Conservation (phyloP, 2,329 filamentous ascomycete species). For the Fusarium heterosporum region DNA sequence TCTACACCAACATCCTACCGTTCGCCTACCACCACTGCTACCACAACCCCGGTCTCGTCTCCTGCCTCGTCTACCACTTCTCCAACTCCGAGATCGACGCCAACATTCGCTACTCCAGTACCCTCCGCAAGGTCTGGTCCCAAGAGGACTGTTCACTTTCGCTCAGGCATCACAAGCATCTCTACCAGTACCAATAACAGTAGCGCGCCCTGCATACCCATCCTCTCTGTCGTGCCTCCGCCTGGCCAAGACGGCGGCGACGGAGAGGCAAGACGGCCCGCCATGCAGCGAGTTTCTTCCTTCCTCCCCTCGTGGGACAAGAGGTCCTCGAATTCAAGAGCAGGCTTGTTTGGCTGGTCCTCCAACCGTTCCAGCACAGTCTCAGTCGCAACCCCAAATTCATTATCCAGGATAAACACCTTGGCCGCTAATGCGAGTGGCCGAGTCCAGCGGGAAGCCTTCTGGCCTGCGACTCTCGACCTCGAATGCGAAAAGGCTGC, state of each 20-base stretch:
- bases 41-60: conserved; percentile 36
- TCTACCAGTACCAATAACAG: conserved; percentile 31
- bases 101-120: conserved; percentile 34
- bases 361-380: conserved; percentile 60
- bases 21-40: conserved; percentile 35
- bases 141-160: conserved; percentile 37
- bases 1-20: conserved; percentile 34
- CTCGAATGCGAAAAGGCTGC: conserved; percentile 93
- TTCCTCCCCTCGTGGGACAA: conserved; percentile 61
- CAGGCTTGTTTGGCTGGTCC: conserved; percentile 58
- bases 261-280: conserved; percentile 52
- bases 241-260: conserved; percentile 50
- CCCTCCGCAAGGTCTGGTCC: conserved; percentile 20
- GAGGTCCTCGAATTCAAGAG: conserved; percentile 52
- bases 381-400: conserved; percentile 35
- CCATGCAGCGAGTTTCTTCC: conserved; percentile 59
- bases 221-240: conserved; percentile 51
- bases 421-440: conserved; percentile 49
- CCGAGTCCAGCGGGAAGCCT: conserved; percentile 69
- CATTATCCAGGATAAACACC: conserved; percentile 52
- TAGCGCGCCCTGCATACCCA: conserved; percentile 50
- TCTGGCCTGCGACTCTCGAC: conserved; percentile 87
- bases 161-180: conserved; percentile 25
- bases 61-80: conserved; percentile 37
- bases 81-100: conserved; percentile 38